A percentile compares a stretch with the other conserved stretches of the same genome.
phyloP scores from a whole-genome alignment of 2,329 filamentous ascomycete species.

The Elsinoe arachidis region DNA sequence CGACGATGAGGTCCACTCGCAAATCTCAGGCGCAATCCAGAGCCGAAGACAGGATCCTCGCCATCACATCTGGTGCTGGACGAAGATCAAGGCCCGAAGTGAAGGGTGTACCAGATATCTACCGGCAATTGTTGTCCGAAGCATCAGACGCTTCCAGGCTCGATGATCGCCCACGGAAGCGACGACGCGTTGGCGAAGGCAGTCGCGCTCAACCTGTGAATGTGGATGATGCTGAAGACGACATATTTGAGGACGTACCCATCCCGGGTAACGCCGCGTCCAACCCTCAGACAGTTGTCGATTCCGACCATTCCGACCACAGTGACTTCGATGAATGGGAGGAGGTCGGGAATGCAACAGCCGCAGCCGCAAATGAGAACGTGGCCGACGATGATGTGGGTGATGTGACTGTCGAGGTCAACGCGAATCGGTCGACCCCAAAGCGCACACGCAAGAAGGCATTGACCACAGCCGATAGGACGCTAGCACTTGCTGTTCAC shows the following conservation, averaged over 20 bases:
- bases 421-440: conserved; percentile 23
- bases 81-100: background rate
- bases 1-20: background rate
- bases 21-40: conserved; percentile 14
- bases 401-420: conserved; percentile 35
- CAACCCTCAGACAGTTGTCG: conserved; percentile 14
- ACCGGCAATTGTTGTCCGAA: conserved; percentile 15
- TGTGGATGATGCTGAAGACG: background rate
- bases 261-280: background rate
- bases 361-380: conserved; percentile 18
- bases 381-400: conserved; percentile 24
- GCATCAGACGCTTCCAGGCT: conserved; percentile 11
- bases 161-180: conserved; percentile 14
- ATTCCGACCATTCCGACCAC: conserved; percentile 45
- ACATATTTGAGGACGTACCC: conserved; percentile 4
- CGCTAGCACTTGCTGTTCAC: conserved; percentile 64
- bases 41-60: conserved; percentile 15
- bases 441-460: conserved; percentile 41
- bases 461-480: conserved; percentile 49
- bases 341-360: conserved; percentile 41
- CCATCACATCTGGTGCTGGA: conserved; percentile 12
- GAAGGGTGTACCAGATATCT: conserved; percentile 13
- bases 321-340: conserved; percentile 54
- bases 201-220: background rate
- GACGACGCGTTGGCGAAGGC: conserved; percentile 11